Percentiles rank a stretch among this genome's conserved stretches.
These are phyloP conservation scores for Chlorella variabilis DNA, from an alignment of 163 green algal species.

Conservation along the genomic window DNA sequence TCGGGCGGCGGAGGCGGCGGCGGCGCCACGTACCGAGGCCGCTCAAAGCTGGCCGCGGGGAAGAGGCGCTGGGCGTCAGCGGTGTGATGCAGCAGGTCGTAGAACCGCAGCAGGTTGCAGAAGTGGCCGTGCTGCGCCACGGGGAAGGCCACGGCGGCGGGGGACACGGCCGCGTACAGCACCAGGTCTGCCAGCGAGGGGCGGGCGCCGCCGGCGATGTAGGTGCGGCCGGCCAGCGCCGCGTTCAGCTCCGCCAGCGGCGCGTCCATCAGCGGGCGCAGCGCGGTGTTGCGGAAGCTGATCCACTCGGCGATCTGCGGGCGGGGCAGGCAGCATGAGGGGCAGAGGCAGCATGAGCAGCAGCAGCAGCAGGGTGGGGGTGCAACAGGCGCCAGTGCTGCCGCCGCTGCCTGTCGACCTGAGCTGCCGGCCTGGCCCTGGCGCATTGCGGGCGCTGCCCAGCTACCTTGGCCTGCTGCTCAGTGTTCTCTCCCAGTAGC, in stretches of 20 bases:
- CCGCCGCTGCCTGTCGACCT: too few relatives aligned
- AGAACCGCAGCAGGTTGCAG: conserved; percentile 67
- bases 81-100: conserved; percentile 67
- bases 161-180: conserved; percentile 44
- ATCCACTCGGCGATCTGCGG: conserved; percentile 44
- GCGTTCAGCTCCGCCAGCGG: conserved; percentile 38
- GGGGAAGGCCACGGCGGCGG: conserved; percentile 59
- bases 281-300: conserved; percentile 13
- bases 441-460: too few relatives aligned
- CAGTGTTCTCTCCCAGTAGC: conserved; percentile 36
- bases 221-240: conserved; percentile 32
- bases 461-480: conserved; percentile 44
- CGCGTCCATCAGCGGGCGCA: conserved; percentile 32
- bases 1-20: conserved; percentile 39
- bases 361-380: background rate
- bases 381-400: background rate
- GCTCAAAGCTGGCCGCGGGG: conserved; percentile 39
- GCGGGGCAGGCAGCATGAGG: background rate
- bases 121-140: conserved; percentile 73
- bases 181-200: conserved; percentile 55
- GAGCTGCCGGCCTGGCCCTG: too few relatives aligned
- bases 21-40: conserved; percentile 55
- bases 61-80: conserved; percentile 46
- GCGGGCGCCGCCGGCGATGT: conserved; percentile 31
- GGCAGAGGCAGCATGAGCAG: background rate